phyloP scores from a whole-genome alignment of 345 rosid genomes.

The Passiflora organensis region DNA sequence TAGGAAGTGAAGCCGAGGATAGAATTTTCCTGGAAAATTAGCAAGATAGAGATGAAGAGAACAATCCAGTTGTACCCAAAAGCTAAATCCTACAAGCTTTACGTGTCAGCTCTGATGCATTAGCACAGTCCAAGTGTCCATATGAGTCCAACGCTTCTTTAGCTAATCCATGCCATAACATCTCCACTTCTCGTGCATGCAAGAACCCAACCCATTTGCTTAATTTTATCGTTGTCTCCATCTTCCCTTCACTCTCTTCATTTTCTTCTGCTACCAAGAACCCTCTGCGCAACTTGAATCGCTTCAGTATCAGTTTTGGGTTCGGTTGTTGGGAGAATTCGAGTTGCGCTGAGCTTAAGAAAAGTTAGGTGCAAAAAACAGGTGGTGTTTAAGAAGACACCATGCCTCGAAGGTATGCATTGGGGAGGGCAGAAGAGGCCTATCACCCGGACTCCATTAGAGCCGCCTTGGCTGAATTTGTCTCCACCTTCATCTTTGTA shows the following conservation, averaged over 20 bases:
- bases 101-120: slow-evolving; percentile 29
- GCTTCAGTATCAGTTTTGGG: too few species aligned
- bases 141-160: slow-evolving; percentile 9
- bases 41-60: slow-evolving; percentile 1
- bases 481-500: slow-evolving; percentile 65
- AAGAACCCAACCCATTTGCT: slow-evolving; percentile 5
- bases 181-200: slow-evolving; percentile 37
- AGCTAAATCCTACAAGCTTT: neutral
- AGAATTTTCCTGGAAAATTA: neutral
- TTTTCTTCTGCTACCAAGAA: neutral
- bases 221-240: neutral
- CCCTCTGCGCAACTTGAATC: neutral
- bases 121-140: slow-evolving; percentile 34
- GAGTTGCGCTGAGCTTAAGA: neutral
- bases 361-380: neutral
- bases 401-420: slow-evolving; percentile 38
- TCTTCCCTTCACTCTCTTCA: neutral
- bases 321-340: too few species aligned
- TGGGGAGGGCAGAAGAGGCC: slow-evolving; percentile 46
- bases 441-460: slow-evolving; percentile 44
- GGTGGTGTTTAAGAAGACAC: neutral
- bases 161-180: slow-evolving; percentile 12
- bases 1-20: too few species aligned
- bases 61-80: neutral
- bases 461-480: slow-evolving; percentile 62